Percentiles rank a stretch among this genome's conserved stretches.
Evolutionary conservation across 2,329 filamentous ascomycete genomes (phyloP).

Genomic region (Cryoendolithus antarcticus): DNA sequence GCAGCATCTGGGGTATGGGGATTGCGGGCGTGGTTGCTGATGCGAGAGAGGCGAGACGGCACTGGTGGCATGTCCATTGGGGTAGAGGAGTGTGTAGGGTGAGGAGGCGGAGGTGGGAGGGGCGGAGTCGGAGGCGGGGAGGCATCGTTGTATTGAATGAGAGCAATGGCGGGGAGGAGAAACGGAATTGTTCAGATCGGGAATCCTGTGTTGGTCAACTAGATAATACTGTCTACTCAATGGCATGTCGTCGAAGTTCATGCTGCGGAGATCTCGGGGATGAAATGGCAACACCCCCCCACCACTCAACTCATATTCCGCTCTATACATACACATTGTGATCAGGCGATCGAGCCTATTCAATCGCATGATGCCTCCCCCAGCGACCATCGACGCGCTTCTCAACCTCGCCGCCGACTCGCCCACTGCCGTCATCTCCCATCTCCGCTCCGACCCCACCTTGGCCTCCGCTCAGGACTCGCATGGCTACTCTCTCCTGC

Average conservation of each 20-base stretch:
- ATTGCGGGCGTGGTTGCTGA: slow-evolving; percentile 41
- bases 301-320: too few relatives aligned
- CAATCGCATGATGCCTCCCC: slow-evolving; percentile 15
- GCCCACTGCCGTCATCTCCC: slow-evolving; percentile 56
- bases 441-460: slow-evolving; percentile 61
- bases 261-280: too few relatives aligned
- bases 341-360: too few relatives aligned
- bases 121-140: slow-evolving; percentile 37
- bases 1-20: slow-evolving; percentile 37
- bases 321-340: too few relatives aligned
- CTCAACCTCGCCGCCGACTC: slow-evolving; percentile 63
- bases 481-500: slow-evolving; percentile 86
- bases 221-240: too few relatives aligned
- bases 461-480: slow-evolving; percentile 72
- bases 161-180: too few relatives aligned
- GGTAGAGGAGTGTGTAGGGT: slow-evolving; percentile 16
- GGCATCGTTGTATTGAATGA: slow-evolving; percentile 32
- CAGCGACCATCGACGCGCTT: slow-evolving; percentile 32
- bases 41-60: slow-evolving; percentile 36
- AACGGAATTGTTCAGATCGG: too few relatives aligned
- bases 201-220: too few relatives aligned
- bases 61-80: slow-evolving; percentile 24
- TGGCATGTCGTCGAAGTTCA: too few relatives aligned
- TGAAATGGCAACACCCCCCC: too few relatives aligned
- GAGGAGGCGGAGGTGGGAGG: slow-evolving; percentile 22